phyloP scores from a whole-genome alignment of 2,329 filamentous ascomycete species.

The Scedosporium aurantiacum region DNA sequence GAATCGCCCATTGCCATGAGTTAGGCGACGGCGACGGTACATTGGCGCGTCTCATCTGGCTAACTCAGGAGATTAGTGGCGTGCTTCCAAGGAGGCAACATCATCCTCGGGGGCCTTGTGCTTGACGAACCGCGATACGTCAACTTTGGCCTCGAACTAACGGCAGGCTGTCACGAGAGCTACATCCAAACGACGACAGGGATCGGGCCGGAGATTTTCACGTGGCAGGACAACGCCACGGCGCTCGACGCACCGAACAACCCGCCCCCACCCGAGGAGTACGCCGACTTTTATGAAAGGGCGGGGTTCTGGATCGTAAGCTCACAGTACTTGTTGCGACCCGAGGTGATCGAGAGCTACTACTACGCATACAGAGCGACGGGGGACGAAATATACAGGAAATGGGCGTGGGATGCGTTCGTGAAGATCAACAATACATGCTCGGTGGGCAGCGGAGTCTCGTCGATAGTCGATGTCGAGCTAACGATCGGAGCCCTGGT shows the following conservation, averaged over 20 bases:
- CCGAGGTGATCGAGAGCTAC: conserved; percentile 73
- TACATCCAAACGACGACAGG: conserved; percentile 57
- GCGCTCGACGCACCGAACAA: conserved; percentile 27
- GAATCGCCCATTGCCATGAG: conserved; percentile 4
- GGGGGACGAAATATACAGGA: conserved; percentile 62
- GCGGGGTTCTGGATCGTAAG: conserved; percentile 63
- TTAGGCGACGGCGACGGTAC: background rate
- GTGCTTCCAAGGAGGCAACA: conserved; percentile 77
- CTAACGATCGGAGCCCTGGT: conserved; percentile 42
- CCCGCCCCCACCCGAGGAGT: conserved; percentile 27
- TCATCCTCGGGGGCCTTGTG: conserved; percentile 68
- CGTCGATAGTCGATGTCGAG: conserved; percentile 56
- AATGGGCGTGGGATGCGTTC: conserved; percentile 78
- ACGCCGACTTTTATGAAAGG: conserved; percentile 49
- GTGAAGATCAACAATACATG: conserved; percentile 53
- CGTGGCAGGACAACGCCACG: conserved; percentile 40
- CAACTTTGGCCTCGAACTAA: conserved; percentile 61
- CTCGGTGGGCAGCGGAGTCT: conserved; percentile 55
- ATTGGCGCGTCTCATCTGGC: background rate
- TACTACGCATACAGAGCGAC: conserved; percentile 83
- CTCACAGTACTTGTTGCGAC: conserved; percentile 55
- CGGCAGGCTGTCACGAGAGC: conserved; percentile 62
- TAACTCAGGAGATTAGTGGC: conserved; percentile 39
- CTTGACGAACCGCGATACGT: conserved; percentile 56
- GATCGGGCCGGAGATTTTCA: conserved; percentile 67